Conservation (phyloP, 345 rosid species). For the Dipteronia dyeriana region DNA sequence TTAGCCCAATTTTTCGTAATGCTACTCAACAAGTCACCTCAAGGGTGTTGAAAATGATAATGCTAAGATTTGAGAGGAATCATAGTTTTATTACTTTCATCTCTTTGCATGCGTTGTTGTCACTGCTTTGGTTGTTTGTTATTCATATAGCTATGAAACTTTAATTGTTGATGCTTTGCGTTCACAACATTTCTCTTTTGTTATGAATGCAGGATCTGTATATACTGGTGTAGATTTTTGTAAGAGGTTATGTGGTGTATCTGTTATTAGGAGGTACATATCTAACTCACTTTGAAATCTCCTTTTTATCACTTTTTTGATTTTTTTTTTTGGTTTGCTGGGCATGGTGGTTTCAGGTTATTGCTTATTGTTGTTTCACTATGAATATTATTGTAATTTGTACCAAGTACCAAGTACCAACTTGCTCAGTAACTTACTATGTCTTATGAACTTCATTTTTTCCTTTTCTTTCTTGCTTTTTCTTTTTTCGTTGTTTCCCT, state of each 20-base stretch:
- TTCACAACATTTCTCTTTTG: not conserved
- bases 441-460: not conserved
- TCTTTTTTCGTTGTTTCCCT: not conserved
- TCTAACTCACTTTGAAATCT: not conserved
- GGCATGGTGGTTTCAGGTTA: not conserved
- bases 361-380: not conserved
- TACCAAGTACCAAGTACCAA: not conserved
- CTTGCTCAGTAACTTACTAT: constrained; percentile 10
- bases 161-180: not conserved
- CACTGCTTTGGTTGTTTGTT: not conserved
- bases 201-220: constrained; percentile 70
- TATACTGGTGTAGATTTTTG: constrained; percentile 99
- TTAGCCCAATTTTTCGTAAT: not conserved
- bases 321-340: not conserved
- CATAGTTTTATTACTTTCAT: not conserved
- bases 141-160: not conserved
- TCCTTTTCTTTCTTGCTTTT: not conserved
- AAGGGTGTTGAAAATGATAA: constrained; percentile 7
- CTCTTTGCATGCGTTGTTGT: not conserved
- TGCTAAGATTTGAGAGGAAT: not conserved
- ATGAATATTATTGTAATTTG: not conserved
- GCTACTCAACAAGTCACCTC: not conserved
- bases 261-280: constrained; percentile 90
- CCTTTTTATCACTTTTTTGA: not conserved
- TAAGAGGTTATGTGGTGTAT: constrained; percentile 96